phyloP scores from a whole-genome alignment of 306 rosid genomes.

The Cucumis melo region DNA sequence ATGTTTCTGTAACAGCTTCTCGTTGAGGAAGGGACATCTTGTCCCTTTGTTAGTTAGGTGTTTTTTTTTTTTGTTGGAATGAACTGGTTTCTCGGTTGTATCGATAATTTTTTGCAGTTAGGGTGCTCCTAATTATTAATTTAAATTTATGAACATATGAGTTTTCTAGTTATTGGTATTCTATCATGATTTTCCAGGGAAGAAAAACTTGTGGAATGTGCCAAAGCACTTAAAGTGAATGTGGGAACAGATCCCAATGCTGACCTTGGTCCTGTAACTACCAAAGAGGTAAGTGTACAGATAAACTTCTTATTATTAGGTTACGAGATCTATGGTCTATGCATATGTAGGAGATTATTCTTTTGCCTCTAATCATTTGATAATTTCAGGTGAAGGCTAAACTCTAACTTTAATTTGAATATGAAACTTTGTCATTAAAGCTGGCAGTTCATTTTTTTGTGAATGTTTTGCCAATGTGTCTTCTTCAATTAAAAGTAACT shows the following conservation, averaged over 20 bases:
- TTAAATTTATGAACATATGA: not conserved
- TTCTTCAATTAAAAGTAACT: not conserved
- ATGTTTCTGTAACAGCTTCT: too few species aligned
- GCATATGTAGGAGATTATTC: not conserved
- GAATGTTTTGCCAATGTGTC: not conserved
- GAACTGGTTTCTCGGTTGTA: too few species aligned
- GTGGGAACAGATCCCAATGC: conserved; percentile 54
- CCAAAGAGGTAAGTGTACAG: conserved; percentile 39
- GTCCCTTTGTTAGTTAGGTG: too few species aligned
- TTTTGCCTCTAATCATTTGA: not conserved
- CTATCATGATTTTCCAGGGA: conserved; percentile 26
- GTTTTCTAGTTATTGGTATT: not conserved
- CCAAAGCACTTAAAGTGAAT: conserved; percentile 40
- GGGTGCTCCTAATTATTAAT: not conserved
- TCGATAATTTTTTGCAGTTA: not conserved
- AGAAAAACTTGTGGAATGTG: conserved; percentile 38
- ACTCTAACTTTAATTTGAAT: not conserved
- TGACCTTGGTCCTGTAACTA: conserved; percentile 60
- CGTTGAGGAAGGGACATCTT: too few species aligned
- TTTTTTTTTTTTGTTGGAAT: too few species aligned
- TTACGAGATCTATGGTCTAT: not conserved
- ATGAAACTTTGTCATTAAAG: not conserved
- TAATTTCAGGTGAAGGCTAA: not conserved
- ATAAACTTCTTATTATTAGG: not conserved
- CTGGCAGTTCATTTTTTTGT: not conserved